A percentile compares a stretch with the other conserved stretches of the same genome.
Conservation (phyloP, 2,329 filamentous ascomycete species). For the Seiridium unicorne region DNA sequence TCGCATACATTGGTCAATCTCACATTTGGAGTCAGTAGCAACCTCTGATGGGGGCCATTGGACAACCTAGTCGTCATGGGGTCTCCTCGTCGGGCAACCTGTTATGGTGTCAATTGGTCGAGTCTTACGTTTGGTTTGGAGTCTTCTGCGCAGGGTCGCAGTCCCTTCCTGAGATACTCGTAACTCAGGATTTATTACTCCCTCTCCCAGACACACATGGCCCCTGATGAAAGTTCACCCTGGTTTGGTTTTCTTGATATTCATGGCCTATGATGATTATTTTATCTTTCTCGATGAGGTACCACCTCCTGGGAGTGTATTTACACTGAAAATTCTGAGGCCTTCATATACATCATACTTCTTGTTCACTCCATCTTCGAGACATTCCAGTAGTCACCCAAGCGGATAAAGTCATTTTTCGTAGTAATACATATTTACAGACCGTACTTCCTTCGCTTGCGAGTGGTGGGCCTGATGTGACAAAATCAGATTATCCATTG, state of each 20-base stretch:
- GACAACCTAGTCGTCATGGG: too few relatives aligned
- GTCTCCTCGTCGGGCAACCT: too few relatives aligned
- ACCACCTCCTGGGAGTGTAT: constrained; percentile 10
- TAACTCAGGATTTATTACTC: background rate
- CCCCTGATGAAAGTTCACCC: constrained; percentile 6
- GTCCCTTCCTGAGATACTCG: background rate
- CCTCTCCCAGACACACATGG: background rate
- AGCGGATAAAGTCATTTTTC: background rate
- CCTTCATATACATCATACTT: background rate
- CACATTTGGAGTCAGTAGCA: too few relatives aligned
- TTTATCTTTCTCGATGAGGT: constrained; percentile 11
- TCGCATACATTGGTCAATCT: too few relatives aligned
- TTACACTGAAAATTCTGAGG: constrained; percentile 16
- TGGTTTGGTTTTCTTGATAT: background rate
- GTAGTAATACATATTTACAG: background rate
- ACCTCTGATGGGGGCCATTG: too few relatives aligned
- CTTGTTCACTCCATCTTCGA: background rate
- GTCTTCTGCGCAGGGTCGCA: too few relatives aligned
- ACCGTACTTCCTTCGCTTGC: too few relatives aligned
- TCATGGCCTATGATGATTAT: constrained; percentile 12
- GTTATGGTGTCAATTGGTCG: too few relatives aligned
- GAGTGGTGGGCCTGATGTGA: too few relatives aligned
- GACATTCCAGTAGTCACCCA: too few relatives aligned
- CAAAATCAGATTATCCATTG: too few relatives aligned
- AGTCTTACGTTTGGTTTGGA: too few relatives aligned